Evolutionary conservation across 805 yeast genomes (phyloP), one percentile per base, ranked within the genome.

Genomic region (Saccharomyces paradoxus): DNA sequence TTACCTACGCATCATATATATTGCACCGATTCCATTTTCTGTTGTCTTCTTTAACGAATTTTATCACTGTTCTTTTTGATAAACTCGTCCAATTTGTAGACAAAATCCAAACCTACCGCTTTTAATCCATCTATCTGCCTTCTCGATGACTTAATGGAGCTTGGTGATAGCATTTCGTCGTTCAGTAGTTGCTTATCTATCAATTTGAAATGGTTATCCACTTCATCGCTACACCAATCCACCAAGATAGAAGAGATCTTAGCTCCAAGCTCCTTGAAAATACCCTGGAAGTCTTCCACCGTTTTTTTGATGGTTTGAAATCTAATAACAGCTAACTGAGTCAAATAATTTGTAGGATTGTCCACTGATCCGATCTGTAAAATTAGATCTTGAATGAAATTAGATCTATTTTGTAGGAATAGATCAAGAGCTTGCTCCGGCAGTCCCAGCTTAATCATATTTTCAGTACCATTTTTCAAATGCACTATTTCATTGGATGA

Each of bases 171-270:
- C 48, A 79, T 72, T 49, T 81, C 77, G 13, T 87, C 81, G 24
- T 86, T 88, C 49, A 81, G 74, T 27, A 91, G 70, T 60, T 87
- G 91, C 54, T 86, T 81, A 50, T 82, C 80, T 60, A 90, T 79
- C 6, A 83, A 69, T 17, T 74, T 71, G 30, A 82, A 81, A 59
- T 86, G 85, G 50, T 74, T 74, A 46, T 80, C 79, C 31, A 87
- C 79, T 66, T 84, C 86, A 12, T 77, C 77, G 54, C 81, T 80
- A 32, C 86, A 80, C 96, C 96, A 89, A 57, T 83, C 82, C n/a
- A 89, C 84, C 17, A 89, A 75, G 60, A 86, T 80, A 9, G 86
- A 76, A 51, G 80, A 76, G 41, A 69, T 69, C 46, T 69, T 61
- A 44, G 66, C 64, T n/a, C 41, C 24, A 17, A 22, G 22, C 14